These are phyloP conservation scores for Hirschioporus abietinus DNA, from an alignment of 768 basidiomycete species.

Conservation along the genomic window DNA sequence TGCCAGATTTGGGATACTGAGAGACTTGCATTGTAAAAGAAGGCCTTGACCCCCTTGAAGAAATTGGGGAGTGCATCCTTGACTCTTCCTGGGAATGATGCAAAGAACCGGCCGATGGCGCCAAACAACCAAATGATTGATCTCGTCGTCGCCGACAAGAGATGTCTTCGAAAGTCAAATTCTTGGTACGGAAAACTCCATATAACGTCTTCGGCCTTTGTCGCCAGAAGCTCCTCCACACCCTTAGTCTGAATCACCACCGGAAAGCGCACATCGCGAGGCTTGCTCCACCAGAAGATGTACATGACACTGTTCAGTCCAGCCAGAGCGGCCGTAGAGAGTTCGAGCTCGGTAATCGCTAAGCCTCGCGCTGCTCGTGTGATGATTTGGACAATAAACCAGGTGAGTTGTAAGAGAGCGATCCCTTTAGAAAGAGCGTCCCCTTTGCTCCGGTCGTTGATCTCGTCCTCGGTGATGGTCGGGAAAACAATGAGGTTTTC, in stretches of 20 bases:
- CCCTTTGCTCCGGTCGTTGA: constrained; percentile 1
- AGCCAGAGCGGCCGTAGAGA: not conserved
- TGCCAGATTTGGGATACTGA: no score
- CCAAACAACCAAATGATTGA: not conserved
- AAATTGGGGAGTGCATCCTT: not conserved
- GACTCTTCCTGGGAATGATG: not conserved
- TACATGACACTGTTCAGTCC: constrained; percentile 10
- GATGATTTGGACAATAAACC: constrained; percentile 1
- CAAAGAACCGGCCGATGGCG: not conserved
- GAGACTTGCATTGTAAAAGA: no score
- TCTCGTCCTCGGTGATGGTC: constrained; percentile 1
- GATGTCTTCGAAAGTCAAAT: not conserved
- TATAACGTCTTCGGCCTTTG: not conserved
- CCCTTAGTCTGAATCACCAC: not conserved
- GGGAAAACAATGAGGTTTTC: not conserved
- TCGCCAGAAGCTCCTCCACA: not conserved
- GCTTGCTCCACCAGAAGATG: constrained; percentile 12
- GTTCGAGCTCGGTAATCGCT: constrained; percentile 1
- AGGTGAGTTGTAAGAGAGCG: not conserved
- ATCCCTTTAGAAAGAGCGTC: not conserved
- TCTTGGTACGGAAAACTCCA: not conserved
- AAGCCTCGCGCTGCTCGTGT: not conserved
- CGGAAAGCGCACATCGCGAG: constrained; percentile 6
- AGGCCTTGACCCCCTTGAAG: no score
- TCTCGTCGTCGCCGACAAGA: not conserved